phyloP scores from a whole-genome alignment of 164 flowering plant species.

The Pachysandra terminalis region DNA sequence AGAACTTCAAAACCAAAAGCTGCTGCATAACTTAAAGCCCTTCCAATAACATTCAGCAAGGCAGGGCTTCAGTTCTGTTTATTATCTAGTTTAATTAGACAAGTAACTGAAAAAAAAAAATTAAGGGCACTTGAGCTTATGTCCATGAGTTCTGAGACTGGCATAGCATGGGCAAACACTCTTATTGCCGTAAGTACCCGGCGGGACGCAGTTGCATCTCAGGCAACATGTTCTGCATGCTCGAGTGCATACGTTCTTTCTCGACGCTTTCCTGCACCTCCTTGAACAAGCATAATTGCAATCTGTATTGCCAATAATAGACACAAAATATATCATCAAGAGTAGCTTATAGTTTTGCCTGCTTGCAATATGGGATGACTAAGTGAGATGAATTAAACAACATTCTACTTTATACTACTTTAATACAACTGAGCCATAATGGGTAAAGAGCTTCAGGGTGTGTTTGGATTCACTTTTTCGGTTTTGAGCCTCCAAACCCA shows the following conservation, averaged over 20 bases:
- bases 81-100: background rate
- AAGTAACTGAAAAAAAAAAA: background rate
- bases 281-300: constrained; percentile 43
- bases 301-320: constrained; percentile 32
- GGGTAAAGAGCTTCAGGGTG: too few species aligned
- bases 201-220: constrained; percentile 73
- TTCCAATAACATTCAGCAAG: too few species aligned
- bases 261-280: constrained; percentile 56
- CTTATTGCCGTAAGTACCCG: constrained; percentile 70
- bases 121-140: constrained; percentile 52
- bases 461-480: too few species aligned
- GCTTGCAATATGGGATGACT: too few species aligned
- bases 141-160: constrained; percentile 40
- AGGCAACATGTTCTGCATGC: constrained; percentile 63
- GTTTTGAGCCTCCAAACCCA: too few species aligned
- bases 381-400: background rate
- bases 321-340: background rate
- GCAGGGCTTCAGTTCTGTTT: too few species aligned
- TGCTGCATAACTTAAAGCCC: too few species aligned
- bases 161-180: constrained; percentile 67
- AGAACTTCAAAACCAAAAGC: too few species aligned
- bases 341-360: background rate
- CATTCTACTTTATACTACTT: background rate
- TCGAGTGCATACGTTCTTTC: constrained; percentile 49
- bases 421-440: too few species aligned